Percentiles rank a stretch among this genome's conserved stretches.
Evolutionary conservation across 1,139 yeast species (phyloP).

Genomic region (Nakaseomyces uthaithaninus): DNA sequence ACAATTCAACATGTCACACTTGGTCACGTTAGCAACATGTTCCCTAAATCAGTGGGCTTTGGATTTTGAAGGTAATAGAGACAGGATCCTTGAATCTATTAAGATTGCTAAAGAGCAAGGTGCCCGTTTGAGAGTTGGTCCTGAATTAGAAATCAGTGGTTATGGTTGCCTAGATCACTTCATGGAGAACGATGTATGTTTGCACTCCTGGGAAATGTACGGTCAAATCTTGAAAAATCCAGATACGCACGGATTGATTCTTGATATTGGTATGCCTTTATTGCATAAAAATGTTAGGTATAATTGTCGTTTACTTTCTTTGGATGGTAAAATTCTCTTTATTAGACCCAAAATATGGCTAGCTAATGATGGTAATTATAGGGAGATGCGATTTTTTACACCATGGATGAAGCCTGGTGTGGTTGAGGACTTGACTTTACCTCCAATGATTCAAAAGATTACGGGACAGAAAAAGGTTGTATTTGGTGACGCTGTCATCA

Average conservation of each 20-base stretch:
- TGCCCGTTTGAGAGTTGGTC: constrained; percentile 87
- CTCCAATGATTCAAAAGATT: constrained; percentile 52
- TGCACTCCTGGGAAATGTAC: constrained; percentile 93
- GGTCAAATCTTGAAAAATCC: constrained; percentile 59
- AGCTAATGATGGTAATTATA: constrained; percentile 95
- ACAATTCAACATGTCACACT: constrained; percentile 50
- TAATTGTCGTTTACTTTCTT: constrained; percentile 81
- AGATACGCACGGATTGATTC: constrained; percentile 63
- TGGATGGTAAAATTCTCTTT: constrained; percentile 67
- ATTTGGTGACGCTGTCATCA: constrained; percentile 85
- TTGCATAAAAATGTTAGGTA: constrained; percentile 80
- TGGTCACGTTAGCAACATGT: constrained; percentile 52
- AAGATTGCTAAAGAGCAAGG: constrained; percentile 62
- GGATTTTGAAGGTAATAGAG: constrained; percentile 95
- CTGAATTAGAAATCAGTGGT: constrained; percentile 90
- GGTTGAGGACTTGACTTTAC: constrained; percentile 65
- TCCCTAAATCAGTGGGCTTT: constrained; percentile 96
- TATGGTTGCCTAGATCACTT: constrained; percentile 96
- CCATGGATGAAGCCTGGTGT: constrained; percentile 82
- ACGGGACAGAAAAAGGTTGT: constrained; percentile 60
- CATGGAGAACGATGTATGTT: constrained; percentile 76
- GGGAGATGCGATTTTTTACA: constrained; percentile 94
- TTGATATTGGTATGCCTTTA: constrained; percentile 94
- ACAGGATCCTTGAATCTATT: constrained; percentile 78
- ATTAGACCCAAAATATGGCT: constrained; percentile 88